Conservation (phyloP, 2,329 filamentous ascomycete genomes). For the Claviceps purpurea region DNA sequence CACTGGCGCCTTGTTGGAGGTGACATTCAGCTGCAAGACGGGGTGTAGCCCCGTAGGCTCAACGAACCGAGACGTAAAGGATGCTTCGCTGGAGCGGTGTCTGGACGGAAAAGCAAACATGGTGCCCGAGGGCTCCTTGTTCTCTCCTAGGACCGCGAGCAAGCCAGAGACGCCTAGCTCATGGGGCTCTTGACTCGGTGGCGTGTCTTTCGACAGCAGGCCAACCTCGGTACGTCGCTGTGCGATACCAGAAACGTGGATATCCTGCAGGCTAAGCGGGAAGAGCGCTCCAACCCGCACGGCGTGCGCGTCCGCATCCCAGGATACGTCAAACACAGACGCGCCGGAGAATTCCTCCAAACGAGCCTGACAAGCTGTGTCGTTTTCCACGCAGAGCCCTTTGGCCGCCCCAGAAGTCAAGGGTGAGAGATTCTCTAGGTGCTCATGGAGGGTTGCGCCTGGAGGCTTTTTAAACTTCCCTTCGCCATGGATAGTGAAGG, state of each 20-base stretch:
- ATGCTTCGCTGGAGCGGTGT: constrained; percentile 46
- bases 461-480: neutral
- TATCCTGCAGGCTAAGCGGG: constrained; percentile 29
- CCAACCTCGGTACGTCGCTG: constrained; percentile 64
- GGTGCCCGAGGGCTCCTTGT: constrained; percentile 57
- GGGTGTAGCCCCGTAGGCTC: constrained; percentile 73
- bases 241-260: constrained; percentile 27
- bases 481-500: constrained; percentile 44
- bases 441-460: constrained; percentile 43
- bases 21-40: constrained; percentile 55
- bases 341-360: constrained; percentile 35
- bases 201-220: constrained; percentile 53
- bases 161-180: constrained; percentile 70
- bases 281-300: constrained; percentile 54
- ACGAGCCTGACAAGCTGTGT: constrained; percentile 35
- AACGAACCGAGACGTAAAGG: constrained; percentile 52
- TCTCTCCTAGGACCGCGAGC: constrained; percentile 64
- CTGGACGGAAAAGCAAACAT: constrained; percentile 75
- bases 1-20: constrained; percentile 34
- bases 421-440: constrained; percentile 40
- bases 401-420: constrained; percentile 41
- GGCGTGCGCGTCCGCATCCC: constrained; percentile 51
- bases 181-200: constrained; percentile 47
- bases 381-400: constrained; percentile 34
- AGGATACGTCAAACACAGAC: constrained; percentile 63